Evolutionary conservation across 139 green algal genomes (phyloP).

Genomic region (Chlamydomonas urium): DNA sequence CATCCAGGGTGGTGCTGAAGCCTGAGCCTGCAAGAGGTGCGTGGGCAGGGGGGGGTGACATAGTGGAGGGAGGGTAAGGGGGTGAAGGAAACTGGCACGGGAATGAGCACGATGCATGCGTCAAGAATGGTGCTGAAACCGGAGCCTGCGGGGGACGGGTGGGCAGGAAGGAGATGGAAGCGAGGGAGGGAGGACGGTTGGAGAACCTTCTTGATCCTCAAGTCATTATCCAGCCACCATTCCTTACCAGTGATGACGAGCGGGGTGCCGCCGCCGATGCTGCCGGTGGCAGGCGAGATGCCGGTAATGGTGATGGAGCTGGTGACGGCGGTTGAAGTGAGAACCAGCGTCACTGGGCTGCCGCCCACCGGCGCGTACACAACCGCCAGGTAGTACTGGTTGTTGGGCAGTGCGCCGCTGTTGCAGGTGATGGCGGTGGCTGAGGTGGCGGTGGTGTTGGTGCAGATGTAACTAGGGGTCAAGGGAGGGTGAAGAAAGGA

Average conservation of each 20-base stretch:
- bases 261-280: constrained; percentile 19
- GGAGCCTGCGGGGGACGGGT: no score
- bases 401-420: constrained; percentile 5
- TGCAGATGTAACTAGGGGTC: neutral
- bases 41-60: neutral
- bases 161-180: no score
- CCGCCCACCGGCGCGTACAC: neutral
- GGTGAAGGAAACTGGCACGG: no score
- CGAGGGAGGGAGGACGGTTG: no score
- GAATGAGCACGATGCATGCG: no score
- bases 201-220: no score
- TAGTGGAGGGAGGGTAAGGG: no score
- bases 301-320: constrained; percentile 10
- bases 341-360: neutral
- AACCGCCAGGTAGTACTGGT: neutral
- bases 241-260: constrained; percentile 17
- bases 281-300: neutral
- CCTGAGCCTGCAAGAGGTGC: constrained; percentile 16
- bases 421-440: neutral
- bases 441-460: neutral
- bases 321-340: neutral
- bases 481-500: no score
- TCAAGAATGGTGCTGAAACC: no score
- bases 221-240: no score
- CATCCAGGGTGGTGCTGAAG: constrained; percentile 15